Base-by-base conservation (phyloP, 225 moss, liverwort and hornwort species). In the Bryoerythrophyllum caledonicum region DNA sequence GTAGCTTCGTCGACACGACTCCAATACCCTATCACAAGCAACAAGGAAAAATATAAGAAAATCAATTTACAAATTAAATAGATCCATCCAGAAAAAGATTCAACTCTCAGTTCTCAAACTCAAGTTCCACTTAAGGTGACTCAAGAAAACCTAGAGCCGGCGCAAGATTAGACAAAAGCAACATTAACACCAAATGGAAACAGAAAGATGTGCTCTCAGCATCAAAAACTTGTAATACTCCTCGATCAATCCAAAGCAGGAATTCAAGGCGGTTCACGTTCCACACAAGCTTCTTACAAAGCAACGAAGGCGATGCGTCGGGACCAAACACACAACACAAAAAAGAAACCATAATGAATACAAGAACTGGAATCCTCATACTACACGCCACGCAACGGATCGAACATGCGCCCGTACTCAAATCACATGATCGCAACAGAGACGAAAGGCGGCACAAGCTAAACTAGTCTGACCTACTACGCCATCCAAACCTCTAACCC, bases 11-110 rank as follows among this genome's bases (percentile, higher is more conserved):
- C 58, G 54, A 61, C 61, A 78, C 65, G 71, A 72, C 65, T 71
- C 66, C 67, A 72, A 81, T 65, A 66, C 60, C 76, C 85, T 85
- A 79, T 17, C 79, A 79, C 70, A 79, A 58, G 41, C 81, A 76
- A 75, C 63, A 72, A 72, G 3, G 49, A 15, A 78, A 61, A 26
- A 53, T 35, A 65, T 76, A 24, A 82, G 74, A 59, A 72, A 54
- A 58, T 25, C 41, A 67, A 38, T n/a, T 55, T 13, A 62, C 77
- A 67, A 30, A 40, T 8, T 63, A 48, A 34, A 44, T n/a, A 34
- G 81, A 72, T 67, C 58, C 62, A 37, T 14, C 37, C 48, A 58
- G 26, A 63, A 26, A 37, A 37, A 66, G 30, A 63, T 70, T 28
- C 17, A 60, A 72, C 58, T 68, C n/a, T 24, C 27, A 52, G 11